Evolutionary conservation across 306 rosid species (phyloP).

Genomic region (Canavalia gladiata): DNA sequence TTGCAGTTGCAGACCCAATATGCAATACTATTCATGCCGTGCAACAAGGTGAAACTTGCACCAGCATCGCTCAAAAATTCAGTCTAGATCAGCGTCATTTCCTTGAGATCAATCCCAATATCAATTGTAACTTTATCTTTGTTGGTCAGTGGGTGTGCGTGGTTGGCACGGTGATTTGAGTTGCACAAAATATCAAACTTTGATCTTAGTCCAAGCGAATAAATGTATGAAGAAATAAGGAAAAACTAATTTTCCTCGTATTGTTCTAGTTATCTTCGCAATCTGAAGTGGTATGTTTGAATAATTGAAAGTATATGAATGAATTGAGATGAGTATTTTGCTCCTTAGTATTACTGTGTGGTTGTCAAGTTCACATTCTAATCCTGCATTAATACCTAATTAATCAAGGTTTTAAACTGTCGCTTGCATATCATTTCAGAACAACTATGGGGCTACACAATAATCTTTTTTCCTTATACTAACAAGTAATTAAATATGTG

Average conservation of each 20-base stretch:
- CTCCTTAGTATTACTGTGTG: too few relatives aligned
- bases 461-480: too few relatives aligned
- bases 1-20: constrained; percentile 22
- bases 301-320: too few relatives aligned
- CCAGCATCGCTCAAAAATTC: constrained; percentile 27
- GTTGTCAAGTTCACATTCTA: too few relatives aligned
- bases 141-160: constrained; percentile 57
- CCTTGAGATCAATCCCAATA: constrained; percentile 52
- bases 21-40: constrained; percentile 40
- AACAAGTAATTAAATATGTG: too few relatives aligned
- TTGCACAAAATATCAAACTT: background rate
- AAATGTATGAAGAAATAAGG: constrained; percentile 7
- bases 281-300: background rate
- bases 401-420: too few relatives aligned
- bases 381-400: too few relatives aligned
- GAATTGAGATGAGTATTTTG: too few relatives aligned
- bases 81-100: constrained; percentile 9
- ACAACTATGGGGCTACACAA: too few relatives aligned
- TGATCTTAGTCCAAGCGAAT: background rate
- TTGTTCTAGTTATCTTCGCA: too few relatives aligned
- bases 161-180: constrained; percentile 23
- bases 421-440: too few relatives aligned
- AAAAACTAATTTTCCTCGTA: background rate
- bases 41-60: constrained; percentile 47
- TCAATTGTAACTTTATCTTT: constrained; percentile 48